Percentiles rank a stretch among this genome's conserved stretches.
These are phyloP conservation scores for Sporothrix euskadiensis DNA, from an alignment of 2,329 filamentous ascomycete species.

Conservation along the genomic window DNA sequence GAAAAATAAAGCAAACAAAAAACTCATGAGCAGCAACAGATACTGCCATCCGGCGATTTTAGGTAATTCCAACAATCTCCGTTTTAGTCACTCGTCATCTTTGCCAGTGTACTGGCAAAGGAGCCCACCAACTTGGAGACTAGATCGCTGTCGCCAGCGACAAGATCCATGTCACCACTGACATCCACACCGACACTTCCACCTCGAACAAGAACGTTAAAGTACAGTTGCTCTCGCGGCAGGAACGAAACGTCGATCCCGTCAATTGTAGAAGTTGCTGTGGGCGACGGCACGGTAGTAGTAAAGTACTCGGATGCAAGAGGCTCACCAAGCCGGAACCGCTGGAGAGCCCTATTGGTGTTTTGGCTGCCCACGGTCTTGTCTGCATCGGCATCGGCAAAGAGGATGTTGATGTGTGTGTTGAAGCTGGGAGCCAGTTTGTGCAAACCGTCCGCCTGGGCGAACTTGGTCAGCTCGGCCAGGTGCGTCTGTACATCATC, in stretches of 20 bases:
- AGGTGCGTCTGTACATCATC: conserved; percentile 28
- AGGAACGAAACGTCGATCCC: conserved; percentile 24
- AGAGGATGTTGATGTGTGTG: conserved; percentile 31
- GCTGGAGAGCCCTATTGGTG: not conserved
- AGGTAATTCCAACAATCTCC: too few species aligned
- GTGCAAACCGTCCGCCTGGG: conserved; percentile 29
- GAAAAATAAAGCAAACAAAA: not conserved
- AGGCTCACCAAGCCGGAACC: conserved; percentile 29
- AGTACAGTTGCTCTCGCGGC: conserved; percentile 27
- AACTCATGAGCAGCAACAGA: not conserved
- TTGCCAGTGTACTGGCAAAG: not conserved
- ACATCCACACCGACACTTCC: conserved; percentile 27
- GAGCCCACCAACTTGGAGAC: not conserved
- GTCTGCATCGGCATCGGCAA: not conserved
- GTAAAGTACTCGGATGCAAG: conserved; percentile 32
- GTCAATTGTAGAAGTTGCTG: conserved; percentile 13
- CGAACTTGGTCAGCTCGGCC: conserved; percentile 30
- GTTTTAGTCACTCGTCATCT: not conserved
- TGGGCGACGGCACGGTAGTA: conserved; percentile 12
- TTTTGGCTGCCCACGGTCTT: too few species aligned
- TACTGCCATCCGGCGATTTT: too few species aligned
- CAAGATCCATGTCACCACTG: conserved; percentile 30
- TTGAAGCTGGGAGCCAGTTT: conserved; percentile 29
- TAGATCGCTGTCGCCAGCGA: not conserved
- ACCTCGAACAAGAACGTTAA: conserved; percentile 30